phyloP scores from a whole-genome alignment of 768 basidiomycete genomes.

The Holtermanniella nyarrowii region DNA sequence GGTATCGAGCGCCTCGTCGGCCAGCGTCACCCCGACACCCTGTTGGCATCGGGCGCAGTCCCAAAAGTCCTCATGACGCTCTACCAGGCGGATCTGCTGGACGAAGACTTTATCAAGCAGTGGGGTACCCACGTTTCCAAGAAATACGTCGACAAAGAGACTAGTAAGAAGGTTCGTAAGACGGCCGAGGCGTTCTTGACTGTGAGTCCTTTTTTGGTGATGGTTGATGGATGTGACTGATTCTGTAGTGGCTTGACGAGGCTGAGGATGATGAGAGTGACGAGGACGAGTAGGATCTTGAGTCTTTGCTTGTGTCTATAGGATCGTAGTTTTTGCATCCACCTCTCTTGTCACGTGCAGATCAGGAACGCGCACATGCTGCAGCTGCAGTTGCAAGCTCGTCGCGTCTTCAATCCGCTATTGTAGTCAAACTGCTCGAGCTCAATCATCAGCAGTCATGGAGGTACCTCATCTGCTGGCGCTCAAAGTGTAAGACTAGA shows the following conservation, averaged over 20 bases:
- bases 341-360: too few species aligned
- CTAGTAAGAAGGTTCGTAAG: conserved; percentile 89
- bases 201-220: conserved; percentile 45
- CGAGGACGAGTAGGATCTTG: too few species aligned
- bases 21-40: conserved; percentile 58
- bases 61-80: conserved; percentile 90
- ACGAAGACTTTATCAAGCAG: conserved; percentile 77
- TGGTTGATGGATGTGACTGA: neutral
- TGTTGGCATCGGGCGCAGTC: conserved; percentile 44
- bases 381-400: too few species aligned
- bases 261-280: conserved; percentile 59
- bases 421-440: too few species aligned
- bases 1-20: conserved; percentile 83
- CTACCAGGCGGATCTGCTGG: conserved; percentile 84
- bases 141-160: conserved; percentile 92
- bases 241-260: conserved; percentile 67
- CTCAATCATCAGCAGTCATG: too few species aligned
- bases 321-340: too few species aligned
- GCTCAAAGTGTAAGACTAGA: neutral
- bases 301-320: too few species aligned
- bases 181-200: conserved; percentile 85
- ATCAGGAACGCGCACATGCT: too few species aligned
- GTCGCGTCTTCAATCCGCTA: too few species aligned
- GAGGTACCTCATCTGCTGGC: neutral
- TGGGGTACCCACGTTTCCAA: conserved; percentile 96